A percentile compares a stretch with the other conserved stretches of the same genome.
Evolutionary conservation across 2,329 filamentous ascomycete species (phyloP).

Genomic region (Fusarium zealandicum): DNA sequence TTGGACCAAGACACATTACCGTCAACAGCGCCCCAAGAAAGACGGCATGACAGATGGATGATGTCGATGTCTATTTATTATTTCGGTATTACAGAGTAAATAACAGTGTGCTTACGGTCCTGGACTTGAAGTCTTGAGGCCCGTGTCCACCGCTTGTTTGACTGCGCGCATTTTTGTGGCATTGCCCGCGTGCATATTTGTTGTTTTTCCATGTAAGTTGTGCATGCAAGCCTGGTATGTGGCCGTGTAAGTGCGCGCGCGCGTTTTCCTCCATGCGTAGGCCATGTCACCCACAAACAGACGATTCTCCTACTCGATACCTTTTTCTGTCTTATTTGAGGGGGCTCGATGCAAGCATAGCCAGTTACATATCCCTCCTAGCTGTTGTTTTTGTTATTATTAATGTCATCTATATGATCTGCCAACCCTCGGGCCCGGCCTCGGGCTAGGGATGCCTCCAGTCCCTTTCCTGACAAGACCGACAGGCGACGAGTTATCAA

Average conservation of each 20-base stretch:
- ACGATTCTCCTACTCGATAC: not conserved
- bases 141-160: slow-evolving; percentile 7
- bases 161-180: slow-evolving; percentile 18
- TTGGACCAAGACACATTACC: slow-evolving; percentile 13
- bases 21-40: slow-evolving; percentile 7
- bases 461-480: slow-evolving; percentile 5
- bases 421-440: not conserved
- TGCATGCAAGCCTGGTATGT: slow-evolving; percentile 10
- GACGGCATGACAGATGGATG: not conserved
- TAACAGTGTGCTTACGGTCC: no score
- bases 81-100: not conserved
- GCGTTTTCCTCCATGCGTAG: not conserved
- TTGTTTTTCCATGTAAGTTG: slow-evolving; percentile 23
- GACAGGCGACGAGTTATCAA: slow-evolving; percentile 11
- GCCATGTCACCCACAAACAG: not conserved
- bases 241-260: slow-evolving; percentile 1
- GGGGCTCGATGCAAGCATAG: not conserved
- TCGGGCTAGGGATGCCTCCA: slow-evolving; percentile 6
- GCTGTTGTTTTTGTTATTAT: not conserved
- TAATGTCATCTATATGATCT: not conserved
- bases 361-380: not conserved
- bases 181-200: slow-evolving; percentile 22
- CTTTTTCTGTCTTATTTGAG: not conserved
- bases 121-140: not conserved
- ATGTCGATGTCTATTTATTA: not conserved